A percentile compares a stretch with the other conserved stretches of the same genome.
These are phyloP conservation scores for Rhytidiadelphus loreus DNA, from an alignment of 225 moss, liverwort and hornwort species.

Conservation along the genomic window DNA sequence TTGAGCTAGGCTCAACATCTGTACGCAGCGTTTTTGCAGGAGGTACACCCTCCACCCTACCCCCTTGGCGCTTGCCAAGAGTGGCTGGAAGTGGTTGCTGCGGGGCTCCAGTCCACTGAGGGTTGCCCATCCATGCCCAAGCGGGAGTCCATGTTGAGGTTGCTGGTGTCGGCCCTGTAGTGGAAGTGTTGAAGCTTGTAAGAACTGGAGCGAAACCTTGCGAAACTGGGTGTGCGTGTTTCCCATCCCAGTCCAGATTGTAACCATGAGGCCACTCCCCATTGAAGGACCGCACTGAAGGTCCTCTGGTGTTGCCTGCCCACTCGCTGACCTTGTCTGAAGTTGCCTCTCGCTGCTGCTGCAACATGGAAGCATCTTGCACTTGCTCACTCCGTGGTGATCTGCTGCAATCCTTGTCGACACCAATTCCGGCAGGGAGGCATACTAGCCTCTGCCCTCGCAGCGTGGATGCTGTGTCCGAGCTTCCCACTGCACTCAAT, in stretches of 20 bases:
- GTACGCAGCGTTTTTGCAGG: conserved; percentile 6
- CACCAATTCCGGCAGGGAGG: conserved; percentile 1
- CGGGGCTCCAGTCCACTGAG: background rate
- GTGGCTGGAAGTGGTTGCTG: background rate
- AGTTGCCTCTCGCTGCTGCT: background rate
- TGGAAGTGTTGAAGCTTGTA: background rate
- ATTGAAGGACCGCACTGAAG: background rate
- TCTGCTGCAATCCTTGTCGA: conserved; percentile 18
- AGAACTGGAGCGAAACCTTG: background rate
- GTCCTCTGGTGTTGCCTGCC: background rate
- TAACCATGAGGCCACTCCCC: conserved; percentile 41
- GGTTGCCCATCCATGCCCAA: conserved; percentile 5
- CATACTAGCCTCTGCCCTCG: conserved; percentile 11
- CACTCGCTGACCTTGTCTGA: background rate
- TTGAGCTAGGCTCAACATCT: background rate
- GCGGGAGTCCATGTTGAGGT: conserved; percentile 8
- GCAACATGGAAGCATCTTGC: conserved; percentile 2
- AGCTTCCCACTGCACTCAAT: conserved; percentile 24
- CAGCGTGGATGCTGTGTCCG: conserved; percentile 21
- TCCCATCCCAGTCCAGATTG: conserved; percentile 19
- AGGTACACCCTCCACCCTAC: background rate
- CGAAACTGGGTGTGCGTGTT: background rate
- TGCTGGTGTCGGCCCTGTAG: background rate
- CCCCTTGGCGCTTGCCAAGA: conserved; percentile 36
- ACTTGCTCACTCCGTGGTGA: conserved; percentile 4